Evolutionary conservation across 805 yeast species (phyloP), one percentile per base, ranked within the genome.

Genomic region (Wickerhamomyces hampshirensis): DNA sequence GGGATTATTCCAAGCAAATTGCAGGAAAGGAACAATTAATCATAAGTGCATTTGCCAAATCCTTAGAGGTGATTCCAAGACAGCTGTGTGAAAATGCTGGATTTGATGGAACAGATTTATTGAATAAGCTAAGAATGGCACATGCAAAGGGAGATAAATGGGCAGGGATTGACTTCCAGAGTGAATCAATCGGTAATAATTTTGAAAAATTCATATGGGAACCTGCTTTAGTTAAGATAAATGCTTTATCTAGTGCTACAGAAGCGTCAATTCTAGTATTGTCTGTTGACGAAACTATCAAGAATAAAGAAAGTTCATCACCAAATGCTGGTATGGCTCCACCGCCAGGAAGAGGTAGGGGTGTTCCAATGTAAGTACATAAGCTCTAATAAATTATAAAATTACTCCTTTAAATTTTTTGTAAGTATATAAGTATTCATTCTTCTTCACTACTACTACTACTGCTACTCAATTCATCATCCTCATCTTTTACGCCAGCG

Each of bases 61-160:
- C 98, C 1, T 70, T 93, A 39, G 99, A 93, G 65, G 80, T 93
- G 18, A 88, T 93, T 52, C 99, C 99, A 48, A 81, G 98, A 60
- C 98, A 93, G 59, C 71, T 93, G 46, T 91, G 98, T 68, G 98
- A 93, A 58, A 93, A 93, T 60, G 98, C 96, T n/a, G 99, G 99
- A 5, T 80, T 93, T 48, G 99, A 93, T 59, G 94, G 95, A 15
- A 86, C 95, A n/a, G 98, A 93, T 59, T 66, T 93, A 42, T 75
- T 93, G 51, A 93, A 93, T 62, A 77, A 83, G 55, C 70, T 93
- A 55, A 79, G 99, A 64, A 84, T 93, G 74, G 82, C 86, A 14
- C 99, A 93, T 55, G 93, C 95, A 36, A 84, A 84, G 59, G 96
- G 95, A 44, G 95, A 91, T 53, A 71, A 65, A 30, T 86, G 96